phyloP scores from a whole-genome alignment of 495 filamentous ascomycete genomes.

The Rostrohypoxylon terebratum region DNA sequence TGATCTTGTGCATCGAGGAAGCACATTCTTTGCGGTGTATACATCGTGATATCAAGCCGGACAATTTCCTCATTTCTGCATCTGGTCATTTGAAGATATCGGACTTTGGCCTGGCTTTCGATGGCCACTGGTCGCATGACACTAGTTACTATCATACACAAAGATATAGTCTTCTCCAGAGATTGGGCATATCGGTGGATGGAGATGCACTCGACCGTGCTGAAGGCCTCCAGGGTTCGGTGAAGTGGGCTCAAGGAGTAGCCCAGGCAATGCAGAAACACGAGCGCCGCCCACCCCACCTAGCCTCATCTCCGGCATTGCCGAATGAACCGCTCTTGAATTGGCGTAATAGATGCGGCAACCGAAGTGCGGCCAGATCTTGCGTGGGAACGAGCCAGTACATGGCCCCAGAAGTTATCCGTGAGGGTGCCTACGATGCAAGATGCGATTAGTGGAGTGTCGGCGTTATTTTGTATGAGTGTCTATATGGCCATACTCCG shows the following conservation, averaged over 20 bases:
- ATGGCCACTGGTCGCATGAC: constrained; percentile 94
- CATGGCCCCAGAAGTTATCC: constrained; percentile 94
- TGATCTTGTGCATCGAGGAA: constrained; percentile 95
- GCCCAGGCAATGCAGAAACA: constrained; percentile 64
- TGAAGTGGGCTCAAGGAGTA: constrained; percentile 61
- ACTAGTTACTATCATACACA: constrained; percentile 85
- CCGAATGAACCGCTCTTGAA: constrained; percentile 70
- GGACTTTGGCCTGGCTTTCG: constrained; percentile 94
- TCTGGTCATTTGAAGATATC: constrained; percentile 94
- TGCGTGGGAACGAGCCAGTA: constrained; percentile 98
- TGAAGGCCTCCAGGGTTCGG: constrained; percentile 62
- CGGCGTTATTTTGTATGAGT: constrained; percentile 93
- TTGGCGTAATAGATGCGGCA: constrained; percentile 82
- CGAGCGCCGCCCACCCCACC: constrained; percentile 49
- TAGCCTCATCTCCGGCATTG: constrained; percentile 24
- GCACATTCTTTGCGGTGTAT: constrained; percentile 88
- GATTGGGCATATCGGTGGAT: constrained; percentile 76
- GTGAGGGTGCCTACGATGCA: constrained; percentile 86
- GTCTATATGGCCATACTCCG: constrained; percentile 89
- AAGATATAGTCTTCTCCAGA: constrained; percentile 78
- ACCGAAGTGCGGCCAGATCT: constrained; percentile 79
- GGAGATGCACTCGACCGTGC: constrained; percentile 80
- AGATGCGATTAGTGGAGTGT: constrained; percentile 98
- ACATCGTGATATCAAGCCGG: constrained; percentile 94
- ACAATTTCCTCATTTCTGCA: constrained; percentile 92